Evolutionary conservation across 164 flowering plant genomes (phyloP), one percentile per base, ranked within the genome.

Genomic region (Kingdonia uniflora): DNA sequence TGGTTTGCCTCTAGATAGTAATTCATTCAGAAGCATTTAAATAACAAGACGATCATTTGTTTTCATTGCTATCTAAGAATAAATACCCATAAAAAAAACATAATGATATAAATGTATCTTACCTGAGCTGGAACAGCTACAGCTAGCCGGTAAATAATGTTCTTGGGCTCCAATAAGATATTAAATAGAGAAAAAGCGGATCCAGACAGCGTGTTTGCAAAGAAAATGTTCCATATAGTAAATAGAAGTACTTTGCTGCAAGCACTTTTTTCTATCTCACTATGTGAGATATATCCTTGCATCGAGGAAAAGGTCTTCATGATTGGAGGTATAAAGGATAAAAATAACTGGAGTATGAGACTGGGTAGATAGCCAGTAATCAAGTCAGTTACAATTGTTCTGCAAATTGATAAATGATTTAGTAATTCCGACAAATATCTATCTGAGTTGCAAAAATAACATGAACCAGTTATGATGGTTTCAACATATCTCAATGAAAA

Each of bases 301-400:
- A 88, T 73, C 48, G 95, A 78, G 42, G 98, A 82, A 21, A 92
- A 65, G 39, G 80, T 26, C 49, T 71, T 64, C 98, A 92, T 92
- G 54, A 81, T 60, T 12, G 98, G 96, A 14, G 98, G 96, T 48
- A 88, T 76, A 22, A 73, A 39, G 4, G 47, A 66, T n/a, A 85
- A 66, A 67, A 88, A 88, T 67, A 74, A 42, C 73, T 76, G 82
- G 62, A 92, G 94, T 54, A 92, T 78, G 35, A 92, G 81, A 71
- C 94, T 92, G 1, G 98, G 98, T 60, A 92, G 90, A 75, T 92
- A 92, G 58, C 98, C 98, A 5, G 96, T 92, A 49, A 92, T 62
- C 14, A 92, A 76, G 71, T 84, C 71, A 63, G 83, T 85, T 22
- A 92, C 72, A 57, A 87, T 33, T 51, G 79, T 35, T 54, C 97